A percentile compares a stretch with the other conserved stretches of the same genome.
Conservation (phyloP, 2,329 filamentous ascomycete species). For the Exophiala aquamarina region DNA sequence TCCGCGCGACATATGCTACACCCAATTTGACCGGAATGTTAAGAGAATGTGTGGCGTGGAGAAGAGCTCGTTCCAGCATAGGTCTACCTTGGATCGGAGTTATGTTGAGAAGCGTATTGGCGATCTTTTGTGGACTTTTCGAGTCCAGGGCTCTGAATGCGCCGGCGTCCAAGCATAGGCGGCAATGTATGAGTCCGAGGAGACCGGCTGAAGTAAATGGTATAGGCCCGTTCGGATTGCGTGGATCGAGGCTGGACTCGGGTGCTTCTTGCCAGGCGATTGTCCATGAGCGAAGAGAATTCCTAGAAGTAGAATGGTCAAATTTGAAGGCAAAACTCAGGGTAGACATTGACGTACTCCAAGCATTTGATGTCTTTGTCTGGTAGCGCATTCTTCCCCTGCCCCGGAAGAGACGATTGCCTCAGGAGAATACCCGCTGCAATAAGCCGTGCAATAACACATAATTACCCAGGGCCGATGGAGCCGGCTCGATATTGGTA, state of each 20-base stretch:
- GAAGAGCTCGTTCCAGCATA: slow-evolving; percentile 52
- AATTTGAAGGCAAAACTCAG: slow-evolving; percentile 28
- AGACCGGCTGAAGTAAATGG: slow-evolving; percentile 65
- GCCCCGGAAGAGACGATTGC: slow-evolving; percentile 35
- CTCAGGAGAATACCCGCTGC: slow-evolving; percentile 69
- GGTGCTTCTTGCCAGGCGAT: slow-evolving; percentile 38
- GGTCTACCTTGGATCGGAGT: no score
- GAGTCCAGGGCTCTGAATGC: no score
- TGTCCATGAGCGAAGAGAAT: slow-evolving; percentile 44
- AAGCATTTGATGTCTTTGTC: background rate
- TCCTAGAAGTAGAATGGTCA: slow-evolving; percentile 34
- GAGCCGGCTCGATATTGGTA: slow-evolving; percentile 32
- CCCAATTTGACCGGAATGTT: slow-evolving; percentile 58
- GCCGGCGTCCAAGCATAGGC: no score
- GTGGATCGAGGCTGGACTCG: slow-evolving; percentile 36
- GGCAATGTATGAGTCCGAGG: no score
- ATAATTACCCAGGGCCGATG: slow-evolving; percentile 68
- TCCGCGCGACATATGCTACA: slow-evolving; percentile 55
- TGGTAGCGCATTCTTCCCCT: background rate
- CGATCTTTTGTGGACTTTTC: no score
- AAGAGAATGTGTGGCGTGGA: slow-evolving; percentile 56
- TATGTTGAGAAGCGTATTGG: no score
- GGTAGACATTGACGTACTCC: background rate
- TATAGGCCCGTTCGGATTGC: slow-evolving; percentile 53
- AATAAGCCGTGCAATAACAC: slow-evolving; percentile 69